These are phyloP conservation scores for Amylostereum areolatum DNA, from an alignment of 1,284 basidiomycete species.

Conservation along the genomic window DNA sequence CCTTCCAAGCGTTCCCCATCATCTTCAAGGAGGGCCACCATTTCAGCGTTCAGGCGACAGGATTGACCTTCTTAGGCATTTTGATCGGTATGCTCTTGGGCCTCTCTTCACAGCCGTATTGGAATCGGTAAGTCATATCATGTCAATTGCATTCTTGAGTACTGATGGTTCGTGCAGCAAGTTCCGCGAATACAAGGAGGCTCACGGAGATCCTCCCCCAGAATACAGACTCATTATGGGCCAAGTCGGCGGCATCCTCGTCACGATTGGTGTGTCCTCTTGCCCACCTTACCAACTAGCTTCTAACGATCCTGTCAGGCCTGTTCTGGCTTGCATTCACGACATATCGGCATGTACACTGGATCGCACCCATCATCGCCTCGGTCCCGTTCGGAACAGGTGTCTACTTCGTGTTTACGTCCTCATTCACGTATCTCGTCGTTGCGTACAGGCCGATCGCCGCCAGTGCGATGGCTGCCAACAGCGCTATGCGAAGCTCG, in stretches of 20 bases:
- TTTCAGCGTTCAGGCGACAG: constrained; percentile 56
- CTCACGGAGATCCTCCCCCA: constrained; percentile 53
- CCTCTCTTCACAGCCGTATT: constrained; percentile 52
- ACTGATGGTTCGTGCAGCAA: constrained; percentile 14
- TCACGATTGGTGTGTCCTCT: constrained; percentile 45
- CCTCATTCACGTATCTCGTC: constrained; percentile 68
- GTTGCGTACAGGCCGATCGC: constrained; percentile 74
- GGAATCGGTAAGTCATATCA: constrained; percentile 44
- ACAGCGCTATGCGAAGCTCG: constrained; percentile 56
- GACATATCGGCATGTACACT: constrained; percentile 59
- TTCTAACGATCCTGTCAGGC: constrained; percentile 24
- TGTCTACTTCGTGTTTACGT: constrained; percentile 56
- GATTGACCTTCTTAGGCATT: constrained; percentile 68
- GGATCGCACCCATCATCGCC: constrained; percentile 66
- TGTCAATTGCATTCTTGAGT: constrained; percentile 10
- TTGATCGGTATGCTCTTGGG: constrained; percentile 62
- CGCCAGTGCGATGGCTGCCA: constrained; percentile 72
- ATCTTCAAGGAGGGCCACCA: constrained; percentile 60
- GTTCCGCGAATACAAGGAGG: constrained; percentile 22
- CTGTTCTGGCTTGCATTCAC: constrained; percentile 75
- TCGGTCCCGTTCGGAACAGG: constrained; percentile 58
- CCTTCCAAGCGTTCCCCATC: constrained; percentile 68
- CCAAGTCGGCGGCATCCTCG: constrained; percentile 61
- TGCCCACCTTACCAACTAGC: not conserved
- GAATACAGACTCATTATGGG: constrained; percentile 67